A percentile compares a stretch with the other conserved stretches of the same genome.
These are phyloP conservation scores for Neurospora tetraspora DNA, from an alignment of 495 filamentous ascomycete species.

Conservation along the genomic window DNA sequence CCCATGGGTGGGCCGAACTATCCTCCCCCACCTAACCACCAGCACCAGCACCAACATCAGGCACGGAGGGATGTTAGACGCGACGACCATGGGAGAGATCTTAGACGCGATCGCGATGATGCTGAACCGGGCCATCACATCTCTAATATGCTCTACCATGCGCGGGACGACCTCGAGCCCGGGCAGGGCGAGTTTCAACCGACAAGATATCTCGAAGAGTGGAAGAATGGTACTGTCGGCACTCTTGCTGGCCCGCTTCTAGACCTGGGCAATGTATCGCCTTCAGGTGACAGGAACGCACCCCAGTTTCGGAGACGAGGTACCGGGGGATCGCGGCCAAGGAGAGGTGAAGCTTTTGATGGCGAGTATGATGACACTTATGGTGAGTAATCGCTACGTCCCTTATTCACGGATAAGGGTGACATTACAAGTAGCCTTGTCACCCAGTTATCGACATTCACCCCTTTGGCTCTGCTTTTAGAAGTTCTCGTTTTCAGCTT, in stretches of 20 bases:
- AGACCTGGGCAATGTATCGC: slow-evolving; percentile 30
- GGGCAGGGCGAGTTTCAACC: slow-evolving; percentile 36
- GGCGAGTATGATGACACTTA: slow-evolving; percentile 42
- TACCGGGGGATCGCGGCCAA: slow-evolving; percentile 28
- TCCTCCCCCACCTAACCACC: background rate
- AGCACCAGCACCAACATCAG: background rate
- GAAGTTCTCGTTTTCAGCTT: background rate
- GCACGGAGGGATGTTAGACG: slow-evolving; percentile 6
- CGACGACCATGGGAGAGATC: background rate
- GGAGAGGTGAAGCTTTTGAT: slow-evolving; percentile 35
- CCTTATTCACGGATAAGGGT: background rate
- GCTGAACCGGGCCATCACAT: slow-evolving; percentile 25
- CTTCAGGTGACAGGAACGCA: slow-evolving; percentile 28
- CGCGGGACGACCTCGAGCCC: slow-evolving; percentile 29
- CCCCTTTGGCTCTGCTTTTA: background rate
- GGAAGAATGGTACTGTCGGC: slow-evolving; percentile 46
- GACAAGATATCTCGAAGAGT: slow-evolving; percentile 44
- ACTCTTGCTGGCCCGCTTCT: slow-evolving; percentile 40
- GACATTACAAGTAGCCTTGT: background rate
- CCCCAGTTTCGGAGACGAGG: slow-evolving; percentile 27
- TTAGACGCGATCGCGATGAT: slow-evolving; percentile 9
- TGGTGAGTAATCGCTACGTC: slow-evolving; percentile 24
- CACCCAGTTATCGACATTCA: background rate
- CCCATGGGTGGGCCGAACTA: background rate
- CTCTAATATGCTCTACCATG: slow-evolving; percentile 33